Base-by-base conservation (phyloP, 805 yeast species). In the Candida boidinii region DNA sequence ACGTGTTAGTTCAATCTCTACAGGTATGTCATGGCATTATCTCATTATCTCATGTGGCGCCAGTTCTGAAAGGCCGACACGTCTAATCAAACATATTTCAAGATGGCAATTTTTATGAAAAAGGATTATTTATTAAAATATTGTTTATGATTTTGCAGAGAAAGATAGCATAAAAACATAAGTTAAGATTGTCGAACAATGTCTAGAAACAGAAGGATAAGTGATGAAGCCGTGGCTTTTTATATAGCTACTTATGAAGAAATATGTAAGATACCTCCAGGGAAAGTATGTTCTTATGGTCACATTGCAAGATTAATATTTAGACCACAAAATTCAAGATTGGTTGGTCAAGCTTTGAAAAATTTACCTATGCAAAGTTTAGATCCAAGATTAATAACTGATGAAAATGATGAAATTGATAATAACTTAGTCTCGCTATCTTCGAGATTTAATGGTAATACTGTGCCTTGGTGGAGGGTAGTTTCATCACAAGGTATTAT, bases 391-490 rank as follows among this genome's bases (percentile, higher is more conserved):
- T n/a, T n/a, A 8, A 14, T 20, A 5, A 17, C 28, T 7, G 21
- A 45, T 27, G 23, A 36, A 4, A 39, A 38, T 12, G 49, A 58
- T 18, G 41, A 56, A 5, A n/a, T n/a, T n/a, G n/a, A n/a, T n/a
- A n/a, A n/a, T n/a, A n/a, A n/a, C n/a, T n/a, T n/a, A n/a, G n/a
- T n/a, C n/a, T n/a, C n/a, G n/a, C n/a, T 44, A 46, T 13, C 34
- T 4, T 48, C 43, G 22, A n/a, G n/a, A n/a, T 55, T 54, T 41
- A 54, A 57, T 34, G 31, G 46, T 8, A 52, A 43, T 2, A 58
- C 57, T 8, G 68, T 81, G 11, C 90, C 90, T 4, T 83, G 94
- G 94, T 82, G 90, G 90, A 56, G 94, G 23, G 82, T 83, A 2
- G 60, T 83, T 8, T 66, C 70, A 17, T 62, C 81, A n/a, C 55